These are phyloP conservation scores for Nakaseomyces sp. DNA, from an alignment of 1,139 yeast species.

Conservation along the genomic window DNA sequence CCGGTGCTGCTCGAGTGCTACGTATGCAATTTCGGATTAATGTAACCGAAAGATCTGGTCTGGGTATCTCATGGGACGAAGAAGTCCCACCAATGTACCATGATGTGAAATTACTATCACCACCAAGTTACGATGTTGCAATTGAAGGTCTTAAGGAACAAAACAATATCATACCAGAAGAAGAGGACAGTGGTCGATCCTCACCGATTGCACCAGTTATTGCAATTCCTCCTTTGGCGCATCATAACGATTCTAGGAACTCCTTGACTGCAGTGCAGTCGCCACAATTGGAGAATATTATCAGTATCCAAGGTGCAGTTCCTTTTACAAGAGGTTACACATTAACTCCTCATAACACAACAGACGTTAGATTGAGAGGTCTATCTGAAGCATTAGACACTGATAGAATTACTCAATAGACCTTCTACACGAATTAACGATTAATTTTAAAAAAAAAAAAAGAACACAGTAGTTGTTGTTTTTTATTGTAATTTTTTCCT, in stretches of 20 bases:
- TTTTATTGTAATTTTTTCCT: too few relatives aligned
- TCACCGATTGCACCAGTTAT: neutral
- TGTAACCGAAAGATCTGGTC: slow-evolving; percentile 82
- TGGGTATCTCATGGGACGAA: slow-evolving; percentile 98
- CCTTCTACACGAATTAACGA: neutral
- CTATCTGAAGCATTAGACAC: slow-evolving; percentile 25
- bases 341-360: slow-evolving; percentile 29
- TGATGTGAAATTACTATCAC: slow-evolving; percentile 71
- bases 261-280: slow-evolving; percentile 21
- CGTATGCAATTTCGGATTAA: slow-evolving; percentile 85
- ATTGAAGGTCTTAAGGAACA: slow-evolving; percentile 5
- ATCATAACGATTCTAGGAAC: slow-evolving; percentile 14
- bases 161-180: slow-evolving; percentile 8
- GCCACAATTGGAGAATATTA: slow-evolving; percentile 22
- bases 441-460: neutral
- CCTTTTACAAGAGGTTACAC: slow-evolving; percentile 20
- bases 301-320: slow-evolving; percentile 29
- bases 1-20: slow-evolving; percentile 90
- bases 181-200: slow-evolving; percentile 4
- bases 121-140: slow-evolving; percentile 48
- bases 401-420: slow-evolving; percentile 29
- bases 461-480: too few relatives aligned
- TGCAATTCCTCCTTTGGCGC: slow-evolving; percentile 17
- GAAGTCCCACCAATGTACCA: slow-evolving; percentile 96
- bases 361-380: slow-evolving; percentile 18